Evolutionary conservation across 306 rosid species (phyloP).

Genomic region (Geum urbanum): DNA sequence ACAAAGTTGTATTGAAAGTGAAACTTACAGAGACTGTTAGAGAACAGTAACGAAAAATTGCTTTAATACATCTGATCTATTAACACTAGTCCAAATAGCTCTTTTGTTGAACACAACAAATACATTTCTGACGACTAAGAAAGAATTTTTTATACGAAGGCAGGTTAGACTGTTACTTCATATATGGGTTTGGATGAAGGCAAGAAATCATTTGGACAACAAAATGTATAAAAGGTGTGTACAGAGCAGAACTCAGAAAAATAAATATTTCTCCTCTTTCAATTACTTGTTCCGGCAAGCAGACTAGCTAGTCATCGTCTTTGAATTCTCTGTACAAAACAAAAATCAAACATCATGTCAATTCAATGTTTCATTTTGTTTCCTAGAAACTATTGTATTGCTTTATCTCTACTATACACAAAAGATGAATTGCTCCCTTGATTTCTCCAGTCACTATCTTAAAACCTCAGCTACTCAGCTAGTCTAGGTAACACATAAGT

Average conservation of each 20-base stretch:
- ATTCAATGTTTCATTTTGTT: neutral
- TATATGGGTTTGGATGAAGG: neutral
- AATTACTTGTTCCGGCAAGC: constrained; percentile 1
- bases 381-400: too few species aligned
- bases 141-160: neutral
- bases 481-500: too few species aligned
- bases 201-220: constrained; percentile 2
- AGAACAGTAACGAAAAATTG: too few species aligned
- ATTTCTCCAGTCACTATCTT: too few species aligned
- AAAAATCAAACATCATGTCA: constrained; percentile 9
- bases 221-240: constrained; percentile 20
- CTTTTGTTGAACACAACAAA: neutral
- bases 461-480: too few species aligned
- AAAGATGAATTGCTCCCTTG: too few species aligned
- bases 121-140: neutral
- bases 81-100: neutral
- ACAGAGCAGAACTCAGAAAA: constrained; percentile 12
- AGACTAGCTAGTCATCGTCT: constrained; percentile 80
- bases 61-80: neutral
- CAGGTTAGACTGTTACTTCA: neutral
- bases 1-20: too few species aligned
- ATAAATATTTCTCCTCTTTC: constrained; percentile 18
- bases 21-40: too few species aligned
- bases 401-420: too few species aligned
- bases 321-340: constrained; percentile 75